phyloP scores from a whole-genome alignment of 257 asterid species.

The Galeopsis tetrahit region DNA sequence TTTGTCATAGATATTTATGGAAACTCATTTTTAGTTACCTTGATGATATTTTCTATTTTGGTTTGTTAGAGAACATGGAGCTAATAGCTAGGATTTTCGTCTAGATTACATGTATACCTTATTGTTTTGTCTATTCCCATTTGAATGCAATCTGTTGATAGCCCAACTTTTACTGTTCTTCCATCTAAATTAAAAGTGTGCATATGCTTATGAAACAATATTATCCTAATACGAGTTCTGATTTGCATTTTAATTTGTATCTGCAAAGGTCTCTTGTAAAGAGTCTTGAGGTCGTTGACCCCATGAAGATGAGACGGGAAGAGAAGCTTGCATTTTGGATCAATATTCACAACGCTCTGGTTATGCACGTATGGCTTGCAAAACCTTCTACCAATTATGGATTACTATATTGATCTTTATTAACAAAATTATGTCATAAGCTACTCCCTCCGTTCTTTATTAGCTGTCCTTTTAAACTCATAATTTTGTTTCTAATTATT shows the following conservation, averaged over 20 bases:
- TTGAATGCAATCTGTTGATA: neutral
- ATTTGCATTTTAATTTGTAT: neutral
- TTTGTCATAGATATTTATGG: neutral
- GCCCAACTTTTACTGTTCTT: neutral
- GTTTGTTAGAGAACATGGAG: slow-evolving; percentile 2
- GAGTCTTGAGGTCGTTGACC: slow-evolving; percentile 83
- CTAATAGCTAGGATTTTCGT: slow-evolving; percentile 1
- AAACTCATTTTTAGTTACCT: neutral
- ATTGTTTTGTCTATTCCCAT: neutral
- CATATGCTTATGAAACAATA: slow-evolving; percentile 7
- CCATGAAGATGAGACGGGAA: slow-evolving; percentile 80
- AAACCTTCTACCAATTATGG: slow-evolving; percentile 27
- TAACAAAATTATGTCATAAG: slow-evolving; percentile 4
- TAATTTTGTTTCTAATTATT: no score
- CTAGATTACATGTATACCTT: neutral
- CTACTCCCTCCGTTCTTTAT: no score
- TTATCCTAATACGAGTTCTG: slow-evolving; percentile 12
- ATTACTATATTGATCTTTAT: neutral
- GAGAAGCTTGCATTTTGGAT: slow-evolving; percentile 91
- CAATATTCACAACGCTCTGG: slow-evolving; percentile 86
- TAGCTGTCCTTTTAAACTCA: no score
- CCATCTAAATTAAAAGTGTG: neutral
- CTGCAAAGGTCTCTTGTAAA: slow-evolving; percentile 72
- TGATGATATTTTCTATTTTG: neutral
- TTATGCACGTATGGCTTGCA: slow-evolving; percentile 76